Evolutionary conservation across 2,329 filamentous ascomycete genomes (phyloP), one percentile per base, ranked within the genome.

Genomic region (Diplodia mutila): DNA sequence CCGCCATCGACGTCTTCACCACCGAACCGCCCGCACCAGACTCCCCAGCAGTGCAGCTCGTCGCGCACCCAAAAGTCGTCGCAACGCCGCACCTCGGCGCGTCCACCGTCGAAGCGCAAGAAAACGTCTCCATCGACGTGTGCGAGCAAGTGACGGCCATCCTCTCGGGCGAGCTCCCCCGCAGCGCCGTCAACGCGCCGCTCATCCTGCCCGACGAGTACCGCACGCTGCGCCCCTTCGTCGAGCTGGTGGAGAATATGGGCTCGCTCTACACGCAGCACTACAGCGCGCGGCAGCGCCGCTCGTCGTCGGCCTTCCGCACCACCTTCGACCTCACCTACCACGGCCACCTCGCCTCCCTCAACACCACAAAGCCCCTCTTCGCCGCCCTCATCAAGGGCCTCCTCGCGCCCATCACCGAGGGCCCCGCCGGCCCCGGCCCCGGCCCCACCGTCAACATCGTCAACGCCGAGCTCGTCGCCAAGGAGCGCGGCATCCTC

Each of bases 191-290:
- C 74, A 94, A 95, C 71, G 91, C 91, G 0, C 91, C 92, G 4
- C 85, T 94, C 65, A 94, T 94, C 69, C 82, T 94, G 18, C 91
- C 91, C 0, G 91, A 93, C 70, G 91, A 94, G 78, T 93, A 92
- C 75, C 85, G 88, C 69, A 92, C 90, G 69, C 82, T 94, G 4
- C 89, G 92, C 72, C 91, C 92, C 0, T 93, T 92, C 72, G 90
- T 94, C 6, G 83, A 83, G 9, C 84, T 95, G 0, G 85, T 94
- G 11, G 92, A 95, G 78, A 91, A 90, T 73, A 92, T 95, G 86
- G 92, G 91, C 1, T 85, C 85, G 2, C 80, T 94, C 0, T 94
- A 94, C 75, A 93, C 91, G 0, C 91, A 94, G 72, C 90, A 94
- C 77, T 94, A 85, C 75, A 82, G 82, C 1, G 77, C 78, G 14